These are phyloP conservation scores for Cladosporium cucumerinum DNA, from an alignment of 2,329 filamentous ascomycete species.

Conservation along the genomic window DNA sequence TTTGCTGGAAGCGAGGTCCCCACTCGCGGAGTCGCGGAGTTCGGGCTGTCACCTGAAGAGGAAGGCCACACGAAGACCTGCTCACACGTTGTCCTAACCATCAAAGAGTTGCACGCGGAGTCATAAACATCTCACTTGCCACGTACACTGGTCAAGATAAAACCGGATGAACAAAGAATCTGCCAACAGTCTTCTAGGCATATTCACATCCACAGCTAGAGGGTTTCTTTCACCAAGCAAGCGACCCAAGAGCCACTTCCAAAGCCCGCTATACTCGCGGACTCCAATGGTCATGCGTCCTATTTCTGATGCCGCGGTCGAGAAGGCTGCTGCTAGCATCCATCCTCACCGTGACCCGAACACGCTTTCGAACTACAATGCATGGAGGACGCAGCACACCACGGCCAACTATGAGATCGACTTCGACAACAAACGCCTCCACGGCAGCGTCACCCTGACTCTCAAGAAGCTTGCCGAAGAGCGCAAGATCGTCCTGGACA, in stretches of 20 bases:
- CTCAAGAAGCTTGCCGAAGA: constrained; percentile 72
- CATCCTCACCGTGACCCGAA: constrained; percentile 64
- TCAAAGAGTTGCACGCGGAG: not conserved
- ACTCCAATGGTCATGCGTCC: constrained; percentile 9
- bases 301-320: constrained; percentile 6
- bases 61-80: not conserved
- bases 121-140: not conserved
- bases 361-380: constrained; percentile 87
- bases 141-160: not conserved
- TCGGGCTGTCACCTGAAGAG: not conserved
- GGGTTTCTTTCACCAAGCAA: not conserved
- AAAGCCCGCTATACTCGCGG: not conserved
- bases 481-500: constrained; percentile 78
- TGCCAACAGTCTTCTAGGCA: constrained; percentile 2
- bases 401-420: constrained; percentile 77
- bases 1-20: not conserved
- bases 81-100: not conserved
- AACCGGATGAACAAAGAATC: constrained; percentile 11
- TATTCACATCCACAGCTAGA: not conserved
- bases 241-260: not conserved
- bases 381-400: constrained; percentile 81
- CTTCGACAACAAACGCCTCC: constrained; percentile 74
- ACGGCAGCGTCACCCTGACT: constrained; percentile 71
- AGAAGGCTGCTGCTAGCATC: constrained; percentile 31
- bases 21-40: not conserved